These are phyloP conservation scores for Pichia sp. DNA, from an alignment of 1,139 yeast genomes.

Conservation along the genomic window DNA sequence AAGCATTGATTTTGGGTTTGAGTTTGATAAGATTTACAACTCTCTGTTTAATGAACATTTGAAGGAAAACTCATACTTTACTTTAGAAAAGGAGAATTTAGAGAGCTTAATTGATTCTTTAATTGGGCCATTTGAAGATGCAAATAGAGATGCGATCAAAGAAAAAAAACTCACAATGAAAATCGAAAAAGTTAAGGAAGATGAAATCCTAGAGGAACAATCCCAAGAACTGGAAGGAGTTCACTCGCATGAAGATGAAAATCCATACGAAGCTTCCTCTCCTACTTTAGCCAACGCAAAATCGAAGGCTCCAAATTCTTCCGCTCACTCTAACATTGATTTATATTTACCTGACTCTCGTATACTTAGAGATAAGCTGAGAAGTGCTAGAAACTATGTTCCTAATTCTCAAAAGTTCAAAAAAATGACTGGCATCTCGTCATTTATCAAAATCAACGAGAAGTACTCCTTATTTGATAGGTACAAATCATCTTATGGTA, in stretches of 20 bases:
- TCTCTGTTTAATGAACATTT: conserved; percentile 72
- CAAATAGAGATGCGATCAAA: conserved; percentile 48
- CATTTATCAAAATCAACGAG: conserved; percentile 40
- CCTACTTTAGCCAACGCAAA: neutral
- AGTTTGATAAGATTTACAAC: conserved; percentile 67
- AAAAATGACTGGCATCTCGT: conserved; percentile 27
- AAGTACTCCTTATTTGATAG: conserved; percentile 34
- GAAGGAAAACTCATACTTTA: conserved; percentile 66
- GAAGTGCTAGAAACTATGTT: conserved; percentile 20
- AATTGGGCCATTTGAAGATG: conserved; percentile 48
- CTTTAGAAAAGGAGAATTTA: conserved; percentile 65
- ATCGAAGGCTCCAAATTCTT: neutral
- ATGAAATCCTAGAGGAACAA: conserved; percentile 4
- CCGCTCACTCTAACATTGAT: neutral
- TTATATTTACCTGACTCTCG: conserved; percentile 20
- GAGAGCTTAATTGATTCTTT: conserved; percentile 52
- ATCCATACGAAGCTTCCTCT: neutral
- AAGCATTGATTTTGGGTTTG: conserved; percentile 44
- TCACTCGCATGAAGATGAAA: neutral
- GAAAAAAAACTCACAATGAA: conserved; percentile 45
- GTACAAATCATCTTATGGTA: conserved; percentile 13
- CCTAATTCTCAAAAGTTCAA: conserved; percentile 23
- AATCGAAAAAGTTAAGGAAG: conserved; percentile 27
- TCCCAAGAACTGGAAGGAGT: neutral
- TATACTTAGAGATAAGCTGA: conserved; percentile 17